Evolutionary conservation across 768 basidiomycete species (phyloP).

Genomic region (Butyriboletus loyo): DNA sequence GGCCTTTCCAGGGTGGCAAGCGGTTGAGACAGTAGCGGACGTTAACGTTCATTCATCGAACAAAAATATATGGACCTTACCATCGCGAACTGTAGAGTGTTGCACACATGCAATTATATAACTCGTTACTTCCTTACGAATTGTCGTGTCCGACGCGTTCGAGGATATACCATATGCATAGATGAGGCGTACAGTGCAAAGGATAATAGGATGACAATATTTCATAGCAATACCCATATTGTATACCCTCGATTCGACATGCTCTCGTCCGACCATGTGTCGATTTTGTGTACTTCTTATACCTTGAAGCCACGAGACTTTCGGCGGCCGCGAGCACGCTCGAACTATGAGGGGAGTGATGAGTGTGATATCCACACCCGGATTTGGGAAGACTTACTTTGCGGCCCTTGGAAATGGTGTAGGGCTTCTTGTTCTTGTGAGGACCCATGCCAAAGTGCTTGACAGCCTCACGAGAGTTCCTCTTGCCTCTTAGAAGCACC

Average conservation of each 20-base stretch:
- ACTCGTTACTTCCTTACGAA: background rate
- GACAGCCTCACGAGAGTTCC: slow-evolving; percentile 90
- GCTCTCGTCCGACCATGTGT: slow-evolving; percentile 28
- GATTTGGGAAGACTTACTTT: slow-evolving; percentile 49
- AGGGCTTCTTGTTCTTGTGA: slow-evolving; percentile 98
- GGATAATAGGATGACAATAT: slow-evolving; percentile 16
- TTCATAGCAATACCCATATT: slow-evolving; percentile 30
- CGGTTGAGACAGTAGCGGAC: slow-evolving; percentile 14
- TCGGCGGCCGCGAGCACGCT: slow-evolving; percentile 97
- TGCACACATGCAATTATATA: background rate
- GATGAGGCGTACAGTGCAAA: slow-evolving; percentile 21
- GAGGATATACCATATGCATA: slow-evolving; percentile 26
- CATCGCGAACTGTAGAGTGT: background rate
- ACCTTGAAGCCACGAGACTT: slow-evolving; percentile 98
- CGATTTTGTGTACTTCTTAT: slow-evolving; percentile 46
- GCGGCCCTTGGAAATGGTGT: slow-evolving; percentile 93
- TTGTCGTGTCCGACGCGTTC: background rate
- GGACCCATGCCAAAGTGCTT: slow-evolving; percentile 99
- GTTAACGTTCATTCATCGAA: background rate
- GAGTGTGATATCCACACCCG: background rate
- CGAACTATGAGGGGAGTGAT: slow-evolving; percentile 58
- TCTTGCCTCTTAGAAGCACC: slow-evolving; percentile 86
- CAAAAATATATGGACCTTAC: background rate
- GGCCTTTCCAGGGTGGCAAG: slow-evolving; percentile 17
- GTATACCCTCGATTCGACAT: slow-evolving; percentile 30